Evolutionary conservation across 23 red algal species (phyloP), one percentile per base, ranked within the genome.

Genomic region (Pyropia yezoensis): DNA sequence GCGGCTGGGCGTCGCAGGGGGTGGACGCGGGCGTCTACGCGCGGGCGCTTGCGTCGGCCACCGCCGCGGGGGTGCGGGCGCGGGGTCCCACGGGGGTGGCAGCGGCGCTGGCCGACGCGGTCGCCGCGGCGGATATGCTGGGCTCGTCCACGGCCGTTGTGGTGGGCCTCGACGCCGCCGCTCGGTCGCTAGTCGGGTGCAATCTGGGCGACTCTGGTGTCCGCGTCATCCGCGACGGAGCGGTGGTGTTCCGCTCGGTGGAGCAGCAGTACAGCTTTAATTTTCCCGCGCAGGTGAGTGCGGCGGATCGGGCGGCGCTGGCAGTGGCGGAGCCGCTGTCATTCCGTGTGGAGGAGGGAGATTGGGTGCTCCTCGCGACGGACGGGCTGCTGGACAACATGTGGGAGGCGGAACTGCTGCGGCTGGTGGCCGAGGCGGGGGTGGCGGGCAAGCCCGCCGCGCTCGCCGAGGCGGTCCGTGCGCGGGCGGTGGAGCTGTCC

Each of bases 181-280:
- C 39, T 0, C 4, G 6, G 4, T 47, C 39, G 6, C 39, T 47
- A 0, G 39, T 47, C 7, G 39, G 39, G 39, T 47, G 39, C 39
- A 79, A 66, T 15, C 27, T 79, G 49, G 74, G 74, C 17, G 74
- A 79, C 33, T 79, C 74, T 4, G 74, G 74, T 8, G 30, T 79
- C 0, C 22, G 52, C 27, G 23, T 79, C 66, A 57, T 79, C 26
- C 56, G 74, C 24, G 47, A 45, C 14, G 59, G 59, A 3, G 15
- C 30, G 14, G 56, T 79, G 32, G 50, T 79, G 28, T 79, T 24
- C 62, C 63, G 59, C 2, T 49, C 27, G 15, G 59, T n/a, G 17
- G 74, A 79, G 45, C 74, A 79, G 15, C 74, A 79, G 66, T 61
- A 79, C 56, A 65, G 65, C 66, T 79, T 79, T n/a, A 79, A 79